Evolutionary conservation across 2,329 filamentous ascomycete genomes (phyloP).

Genomic region (Penicillium sp.): DNA sequence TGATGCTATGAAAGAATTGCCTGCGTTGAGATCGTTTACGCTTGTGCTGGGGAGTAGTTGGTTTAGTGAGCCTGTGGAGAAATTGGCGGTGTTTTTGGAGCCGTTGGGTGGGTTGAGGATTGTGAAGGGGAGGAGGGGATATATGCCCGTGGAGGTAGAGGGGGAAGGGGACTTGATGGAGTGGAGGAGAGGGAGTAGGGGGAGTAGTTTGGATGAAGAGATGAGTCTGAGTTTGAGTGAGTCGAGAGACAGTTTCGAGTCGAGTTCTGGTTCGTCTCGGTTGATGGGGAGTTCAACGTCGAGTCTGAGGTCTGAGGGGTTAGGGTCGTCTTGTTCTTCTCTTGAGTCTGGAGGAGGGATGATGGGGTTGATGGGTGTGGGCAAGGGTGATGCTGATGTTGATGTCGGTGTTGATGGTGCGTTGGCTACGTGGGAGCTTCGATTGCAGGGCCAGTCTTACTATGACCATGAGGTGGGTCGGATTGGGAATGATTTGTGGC

Average conservation of each 20-base stretch:
- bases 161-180: neutral
- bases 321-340: neutral
- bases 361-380: neutral
- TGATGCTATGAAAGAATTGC: conserved; percentile 34
- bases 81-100: conserved; percentile 44
- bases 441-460: conserved; percentile 43
- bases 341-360: neutral
- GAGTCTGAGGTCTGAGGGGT: neutral
- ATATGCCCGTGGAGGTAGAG: neutral
- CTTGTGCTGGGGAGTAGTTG: conserved; percentile 42
- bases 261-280: neutral
- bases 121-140: neutral
- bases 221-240: conserved; percentile 5
- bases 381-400: neutral
- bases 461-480: conserved; percentile 40
- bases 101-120: conserved; percentile 38
- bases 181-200: neutral
- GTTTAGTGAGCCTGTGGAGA: conserved; percentile 47
- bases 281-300: conserved; percentile 1
- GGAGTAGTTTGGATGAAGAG: conserved; percentile 23
- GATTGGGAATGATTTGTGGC: conserved; percentile 39
- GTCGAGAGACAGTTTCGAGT: conserved; percentile 7
- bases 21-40: conserved; percentile 38
- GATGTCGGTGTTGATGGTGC: neutral
- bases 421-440: conserved; percentile 37